Evolutionary conservation across 257 asterid genomes (phyloP).

Genomic region (Fraxinus cuspidata): DNA sequence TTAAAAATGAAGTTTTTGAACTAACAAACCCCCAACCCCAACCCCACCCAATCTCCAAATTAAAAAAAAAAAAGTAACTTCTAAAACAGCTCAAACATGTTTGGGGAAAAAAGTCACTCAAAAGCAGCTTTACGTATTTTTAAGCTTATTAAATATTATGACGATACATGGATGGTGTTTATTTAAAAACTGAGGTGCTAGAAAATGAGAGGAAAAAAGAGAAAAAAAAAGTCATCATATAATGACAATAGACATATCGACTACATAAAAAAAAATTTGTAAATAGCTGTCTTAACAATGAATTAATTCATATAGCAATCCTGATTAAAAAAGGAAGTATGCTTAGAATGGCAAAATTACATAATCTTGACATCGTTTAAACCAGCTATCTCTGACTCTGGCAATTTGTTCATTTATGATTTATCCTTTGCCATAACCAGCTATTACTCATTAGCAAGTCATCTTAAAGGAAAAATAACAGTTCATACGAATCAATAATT

Average conservation of each 20-base stretch:
- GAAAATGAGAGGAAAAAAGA: constrained; percentile 1
- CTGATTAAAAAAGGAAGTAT: neutral
- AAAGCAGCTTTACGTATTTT: neutral
- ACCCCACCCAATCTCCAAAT: neutral
- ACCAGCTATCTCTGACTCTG: constrained; percentile 4
- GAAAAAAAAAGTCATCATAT: neutral
- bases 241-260: neutral
- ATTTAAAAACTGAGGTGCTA: neutral
- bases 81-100: neutral
- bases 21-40: neutral
- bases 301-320: constrained; percentile 4
- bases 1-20: neutral
- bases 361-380: neutral
- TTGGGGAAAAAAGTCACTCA: neutral
- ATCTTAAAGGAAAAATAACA: neutral
- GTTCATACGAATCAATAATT: neutral
- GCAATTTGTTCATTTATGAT: constrained; percentile 6
- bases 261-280: neutral
- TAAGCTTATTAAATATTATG: neutral
- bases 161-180: neutral
- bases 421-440: constrained; percentile 3
- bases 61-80: no score
- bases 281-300: neutral
- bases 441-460: constrained; percentile 14
- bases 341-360: neutral